A percentile compares a stretch with the other conserved stretches of the same genome.
Conservation (phyloP, 1,284 basidiomycete species). For the Baeospora myosura region DNA sequence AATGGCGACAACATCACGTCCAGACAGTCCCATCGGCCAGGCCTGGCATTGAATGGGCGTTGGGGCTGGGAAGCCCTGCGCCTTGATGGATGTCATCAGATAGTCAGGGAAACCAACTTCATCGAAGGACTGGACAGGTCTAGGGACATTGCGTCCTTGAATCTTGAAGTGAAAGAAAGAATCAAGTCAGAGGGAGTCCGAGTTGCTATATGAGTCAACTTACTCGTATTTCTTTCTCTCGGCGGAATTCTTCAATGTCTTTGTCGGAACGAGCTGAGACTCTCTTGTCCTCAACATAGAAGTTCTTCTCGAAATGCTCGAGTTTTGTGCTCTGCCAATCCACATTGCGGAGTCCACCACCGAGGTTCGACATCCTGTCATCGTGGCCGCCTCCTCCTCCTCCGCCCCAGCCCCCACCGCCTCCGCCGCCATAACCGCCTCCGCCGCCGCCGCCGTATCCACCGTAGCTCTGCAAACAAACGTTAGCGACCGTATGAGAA, state of each 20-base stretch:
- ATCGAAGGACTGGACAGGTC: conserved; percentile 88
- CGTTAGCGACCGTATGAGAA: conserved; percentile 6
- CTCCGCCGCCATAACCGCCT: conserved; percentile 28
- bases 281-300: conserved; percentile 90
- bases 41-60: conserved; percentile 97
- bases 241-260: conserved; percentile 86
- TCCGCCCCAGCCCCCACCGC: conserved; percentile 43
- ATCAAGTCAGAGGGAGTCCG: not conserved
- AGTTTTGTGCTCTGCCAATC: conserved; percentile 79
- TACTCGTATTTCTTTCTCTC: conserved; percentile 83
- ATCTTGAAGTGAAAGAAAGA: conserved; percentile 42
- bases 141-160: conserved; percentile 83
- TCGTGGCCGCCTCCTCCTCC: conserved; percentile 54
- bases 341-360: conserved; percentile 75
- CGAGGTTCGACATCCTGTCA: conserved; percentile 81
- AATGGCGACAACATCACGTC: conserved; percentile 93
- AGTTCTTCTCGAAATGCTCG: conserved; percentile 91
- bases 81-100: conserved; percentile 86
- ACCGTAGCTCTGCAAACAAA: conserved; percentile 26
- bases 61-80: conserved; percentile 85
- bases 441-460: conserved; percentile 28
- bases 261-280: conserved; percentile 75
- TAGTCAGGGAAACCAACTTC: conserved; percentile 97
- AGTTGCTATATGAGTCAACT: conserved; percentile 4
- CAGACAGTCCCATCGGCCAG: conserved; percentile 95